Conservation (phyloP, 495 filamentous ascomycete species). For the Aspergillus coremiiformis region DNA sequence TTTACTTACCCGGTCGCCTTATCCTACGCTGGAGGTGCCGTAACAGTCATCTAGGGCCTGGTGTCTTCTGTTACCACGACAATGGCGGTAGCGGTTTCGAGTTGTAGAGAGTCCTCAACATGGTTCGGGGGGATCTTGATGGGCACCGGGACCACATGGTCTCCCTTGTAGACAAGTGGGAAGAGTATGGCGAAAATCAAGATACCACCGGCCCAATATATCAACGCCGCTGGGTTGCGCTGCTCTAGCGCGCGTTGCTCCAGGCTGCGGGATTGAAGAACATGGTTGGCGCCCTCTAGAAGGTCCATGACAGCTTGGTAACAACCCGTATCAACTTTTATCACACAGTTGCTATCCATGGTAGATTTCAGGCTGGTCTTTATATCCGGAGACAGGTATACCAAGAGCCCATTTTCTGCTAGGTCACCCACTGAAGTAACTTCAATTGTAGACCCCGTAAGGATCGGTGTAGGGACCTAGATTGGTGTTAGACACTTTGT, state of each 20-base stretch:
- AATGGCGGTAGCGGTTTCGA: constrained; percentile 1
- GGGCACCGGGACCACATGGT: neutral
- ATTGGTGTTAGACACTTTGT: neutral
- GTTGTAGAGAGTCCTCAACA: neutral
- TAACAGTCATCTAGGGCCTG: neutral
- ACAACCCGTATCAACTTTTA: neutral
- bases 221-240: neutral
- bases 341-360: constrained; percentile 1
- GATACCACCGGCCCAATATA: neutral
- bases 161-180: neutral
- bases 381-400: constrained; percentile 1
- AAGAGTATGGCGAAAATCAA: neutral
- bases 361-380: neutral
- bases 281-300: neutral
- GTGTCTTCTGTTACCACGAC: neutral
- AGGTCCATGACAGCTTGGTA: constrained; percentile 1
- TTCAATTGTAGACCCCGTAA: constrained; percentile 1
- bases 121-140: neutral
- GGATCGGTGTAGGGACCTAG: neutral
- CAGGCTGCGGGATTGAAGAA: neutral
- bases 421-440: neutral
- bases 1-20: neutral
- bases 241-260: neutral
- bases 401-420: neutral
- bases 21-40: neutral